Evolutionary conservation across 2,329 filamentous ascomycete genomes (phyloP).

Genomic region (Talaromyces islandicus): DNA sequence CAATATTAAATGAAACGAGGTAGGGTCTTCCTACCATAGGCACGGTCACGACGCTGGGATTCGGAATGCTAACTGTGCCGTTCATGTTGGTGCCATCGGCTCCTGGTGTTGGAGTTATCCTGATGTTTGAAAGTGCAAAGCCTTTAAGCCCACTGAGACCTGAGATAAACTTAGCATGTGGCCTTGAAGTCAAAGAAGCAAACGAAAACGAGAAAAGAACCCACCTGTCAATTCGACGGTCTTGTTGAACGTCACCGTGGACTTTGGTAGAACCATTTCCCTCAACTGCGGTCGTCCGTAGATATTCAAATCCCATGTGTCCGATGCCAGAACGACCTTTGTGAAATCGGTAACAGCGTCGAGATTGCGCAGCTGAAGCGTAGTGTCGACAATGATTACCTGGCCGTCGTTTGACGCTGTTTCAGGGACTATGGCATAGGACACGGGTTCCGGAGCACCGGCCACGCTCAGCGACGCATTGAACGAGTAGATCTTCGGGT

Average conservation of each 20-base stretch:
- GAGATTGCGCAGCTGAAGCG: slow-evolving; percentile 36
- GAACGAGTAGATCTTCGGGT: slow-evolving; percentile 52
- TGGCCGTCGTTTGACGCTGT: slow-evolving; percentile 40
- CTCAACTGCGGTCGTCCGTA: slow-evolving; percentile 49
- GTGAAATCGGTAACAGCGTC: slow-evolving; percentile 47
- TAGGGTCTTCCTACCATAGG: slow-evolving; percentile 35
- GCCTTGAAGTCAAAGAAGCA: background rate
- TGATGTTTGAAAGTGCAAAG: slow-evolving; percentile 45
- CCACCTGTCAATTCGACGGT: slow-evolving; percentile 52
- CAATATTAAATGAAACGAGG: background rate
- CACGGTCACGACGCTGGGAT: slow-evolving; percentile 54
- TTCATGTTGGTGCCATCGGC: slow-evolving; percentile 48
- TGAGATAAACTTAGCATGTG: slow-evolving; percentile 19
- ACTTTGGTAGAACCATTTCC: slow-evolving; percentile 44
- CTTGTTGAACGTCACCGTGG: slow-evolving; percentile 51
- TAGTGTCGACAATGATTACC: slow-evolving; percentile 38
- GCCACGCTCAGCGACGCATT: slow-evolving; percentile 46
- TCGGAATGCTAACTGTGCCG: slow-evolving; percentile 52
- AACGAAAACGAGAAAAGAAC: slow-evolving; percentile 2
- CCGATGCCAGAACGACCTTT: slow-evolving; percentile 42
- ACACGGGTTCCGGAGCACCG: slow-evolving; percentile 35
- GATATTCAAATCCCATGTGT: slow-evolving; percentile 46
- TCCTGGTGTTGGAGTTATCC: slow-evolving; percentile 34
- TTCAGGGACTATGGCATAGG: slow-evolving; percentile 41
- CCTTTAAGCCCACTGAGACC: slow-evolving; percentile 53